Conservation (phyloP, 441 rosid species). For the Pelargonium cotyledonis region DNA sequence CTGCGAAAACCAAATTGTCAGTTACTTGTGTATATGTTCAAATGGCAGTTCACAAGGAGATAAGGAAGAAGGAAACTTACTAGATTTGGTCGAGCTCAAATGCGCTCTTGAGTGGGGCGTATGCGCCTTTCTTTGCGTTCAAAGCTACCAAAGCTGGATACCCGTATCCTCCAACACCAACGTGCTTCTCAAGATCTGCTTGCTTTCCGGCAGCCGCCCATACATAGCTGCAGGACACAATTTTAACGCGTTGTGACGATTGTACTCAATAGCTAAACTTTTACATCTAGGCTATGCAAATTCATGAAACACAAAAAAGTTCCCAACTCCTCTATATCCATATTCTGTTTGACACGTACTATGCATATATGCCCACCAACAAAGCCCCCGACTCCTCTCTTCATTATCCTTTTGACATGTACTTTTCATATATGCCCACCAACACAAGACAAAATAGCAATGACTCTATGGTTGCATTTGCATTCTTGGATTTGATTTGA, state of each 20-base stretch:
- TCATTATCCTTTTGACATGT: neutral
- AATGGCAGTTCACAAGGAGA: neutral
- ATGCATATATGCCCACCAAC: no score
- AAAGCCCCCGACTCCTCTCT: neutral
- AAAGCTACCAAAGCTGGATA: slow-evolving; percentile 93
- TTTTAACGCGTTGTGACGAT: neutral
- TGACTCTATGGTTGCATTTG: neutral
- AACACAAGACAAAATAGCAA: neutral
- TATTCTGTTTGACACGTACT: no score
- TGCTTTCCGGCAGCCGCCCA: slow-evolving; percentile 95
- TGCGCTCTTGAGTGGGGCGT: slow-evolving; percentile 93
- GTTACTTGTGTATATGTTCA: neutral
- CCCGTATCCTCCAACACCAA: slow-evolving; percentile 93
- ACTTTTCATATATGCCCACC: no score
- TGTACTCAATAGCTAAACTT: neutral
- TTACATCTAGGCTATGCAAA: neutral
- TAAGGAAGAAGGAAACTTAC: slow-evolving; percentile 39
- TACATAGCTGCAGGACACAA: slow-evolving; percentile 49
- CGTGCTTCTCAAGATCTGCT: slow-evolving; percentile 76
- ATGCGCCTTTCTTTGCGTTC: slow-evolving; percentile 88
- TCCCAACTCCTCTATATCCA: neutral
- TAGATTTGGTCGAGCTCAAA: slow-evolving; percentile 69
- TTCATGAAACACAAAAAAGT: neutral
- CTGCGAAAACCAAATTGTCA: slow-evolving; percentile 31
- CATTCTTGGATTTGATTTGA: no score